phyloP scores from a whole-genome alignment of 2,329 filamentous ascomycete genomes.

The Venturia nashicola region DNA sequence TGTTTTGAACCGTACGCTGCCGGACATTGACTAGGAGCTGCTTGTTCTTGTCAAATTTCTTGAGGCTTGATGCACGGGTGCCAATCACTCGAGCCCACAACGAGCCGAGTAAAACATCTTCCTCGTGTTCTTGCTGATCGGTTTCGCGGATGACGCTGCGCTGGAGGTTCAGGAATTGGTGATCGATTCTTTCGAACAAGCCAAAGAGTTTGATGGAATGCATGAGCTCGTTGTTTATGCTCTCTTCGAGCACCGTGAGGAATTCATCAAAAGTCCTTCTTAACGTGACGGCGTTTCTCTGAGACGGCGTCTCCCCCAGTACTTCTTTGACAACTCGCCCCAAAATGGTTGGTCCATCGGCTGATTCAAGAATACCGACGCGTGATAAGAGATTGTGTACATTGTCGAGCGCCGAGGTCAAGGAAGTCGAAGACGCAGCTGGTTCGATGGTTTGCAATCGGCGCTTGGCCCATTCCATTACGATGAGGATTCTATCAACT shows the following conservation, averaged over 20 bases:
- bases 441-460: constrained; percentile 53
- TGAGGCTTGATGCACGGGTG: constrained; percentile 58
- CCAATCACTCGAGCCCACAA: constrained; percentile 82
- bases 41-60: constrained; percentile 87
- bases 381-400: constrained; percentile 64
- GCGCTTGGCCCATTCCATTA: constrained; percentile 91
- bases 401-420: constrained; percentile 71
- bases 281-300: constrained; percentile 67
- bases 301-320: constrained; percentile 68
- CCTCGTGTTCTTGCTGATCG: constrained; percentile 64
- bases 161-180: constrained; percentile 79
- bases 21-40: constrained; percentile 67
- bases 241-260: constrained; percentile 74
- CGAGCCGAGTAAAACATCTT: constrained; percentile 68
- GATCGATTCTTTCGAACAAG: constrained; percentile 85
- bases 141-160: constrained; percentile 76
- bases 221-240: constrained; percentile 71
- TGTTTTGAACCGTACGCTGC: constrained; percentile 75
- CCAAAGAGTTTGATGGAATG: constrained; percentile 70
- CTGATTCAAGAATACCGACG: constrained; percentile 31
- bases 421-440: constrained; percentile 35
- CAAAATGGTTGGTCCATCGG: constrained; percentile 49
- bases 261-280: constrained; percentile 85
- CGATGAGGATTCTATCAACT: constrained; percentile 59
- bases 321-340: constrained; percentile 58